phyloP scores from a whole-genome alignment of 257 asterid species.

The Anisodus acutangulus region DNA sequence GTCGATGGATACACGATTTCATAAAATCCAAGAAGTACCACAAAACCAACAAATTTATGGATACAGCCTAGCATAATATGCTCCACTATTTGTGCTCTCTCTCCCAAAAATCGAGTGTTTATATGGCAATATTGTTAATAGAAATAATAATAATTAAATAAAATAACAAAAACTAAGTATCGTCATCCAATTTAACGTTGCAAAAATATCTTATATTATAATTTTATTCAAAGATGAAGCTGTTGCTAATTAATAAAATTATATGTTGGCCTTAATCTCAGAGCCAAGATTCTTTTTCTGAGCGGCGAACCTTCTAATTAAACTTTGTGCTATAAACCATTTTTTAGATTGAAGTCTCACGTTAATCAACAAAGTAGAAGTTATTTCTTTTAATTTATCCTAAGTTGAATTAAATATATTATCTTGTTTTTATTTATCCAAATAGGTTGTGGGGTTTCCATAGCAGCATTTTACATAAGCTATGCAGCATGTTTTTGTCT shows the following conservation, averaged over 20 bases:
- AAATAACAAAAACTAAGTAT: background rate
- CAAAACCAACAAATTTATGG: constrained; percentile 42
- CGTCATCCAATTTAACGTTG: constrained; percentile 2
- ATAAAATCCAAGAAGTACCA: constrained; percentile 26
- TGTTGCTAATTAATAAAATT: background rate
- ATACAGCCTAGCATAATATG: constrained; percentile 56
- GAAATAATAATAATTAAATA: background rate
- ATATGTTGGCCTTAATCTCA: constrained; percentile 44
- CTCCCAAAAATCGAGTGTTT: constrained; percentile 39
- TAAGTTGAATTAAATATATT: background rate
- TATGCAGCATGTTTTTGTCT: constrained; percentile 23
- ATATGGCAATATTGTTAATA: background rate
- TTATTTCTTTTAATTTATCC: background rate
- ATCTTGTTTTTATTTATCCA: background rate
- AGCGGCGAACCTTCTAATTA: constrained; percentile 65
- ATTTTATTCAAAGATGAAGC: background rate
- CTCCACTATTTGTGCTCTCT: constrained; percentile 64
- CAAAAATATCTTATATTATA: background rate
- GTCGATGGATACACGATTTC: background rate
- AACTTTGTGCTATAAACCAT: constrained; percentile 40
- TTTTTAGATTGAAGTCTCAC: background rate
- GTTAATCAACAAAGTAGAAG: background rate
- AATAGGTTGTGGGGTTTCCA: constrained; percentile 21
- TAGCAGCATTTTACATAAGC: constrained; percentile 9
- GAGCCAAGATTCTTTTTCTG: constrained; percentile 58